phyloP scores from a whole-genome alignment of 1,139 yeast species.

The Suhomyces bolitotheri region DNA sequence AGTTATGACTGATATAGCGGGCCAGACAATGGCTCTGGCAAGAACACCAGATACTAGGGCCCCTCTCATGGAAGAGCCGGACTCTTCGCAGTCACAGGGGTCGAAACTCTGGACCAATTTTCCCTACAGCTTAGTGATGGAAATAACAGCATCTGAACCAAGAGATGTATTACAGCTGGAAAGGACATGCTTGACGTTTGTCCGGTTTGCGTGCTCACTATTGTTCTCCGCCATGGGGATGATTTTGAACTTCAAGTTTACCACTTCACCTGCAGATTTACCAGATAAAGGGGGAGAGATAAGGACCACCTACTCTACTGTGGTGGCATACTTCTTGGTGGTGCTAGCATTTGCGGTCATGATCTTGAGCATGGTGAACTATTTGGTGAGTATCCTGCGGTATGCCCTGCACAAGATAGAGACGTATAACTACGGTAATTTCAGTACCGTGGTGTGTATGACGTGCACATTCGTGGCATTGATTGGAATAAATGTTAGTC shows the following conservation, averaged over 20 bases:
- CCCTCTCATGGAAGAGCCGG: no score
- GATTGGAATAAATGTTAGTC: conserved; percentile 43
- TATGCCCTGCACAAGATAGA: conserved; percentile 46
- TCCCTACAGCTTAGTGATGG: conserved; percentile 34
- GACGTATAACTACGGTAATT: conserved; percentile 40
- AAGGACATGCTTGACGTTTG: conserved; percentile 54
- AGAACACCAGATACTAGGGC: no score
- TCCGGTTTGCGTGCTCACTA: conserved; percentile 51
- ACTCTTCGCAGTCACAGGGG: no score
- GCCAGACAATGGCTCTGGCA: no score
- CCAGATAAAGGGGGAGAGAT: conserved; percentile 8
- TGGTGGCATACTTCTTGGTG: conserved; percentile 42
- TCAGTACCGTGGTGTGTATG: conserved; percentile 41
- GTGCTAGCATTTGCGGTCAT: conserved; percentile 43
- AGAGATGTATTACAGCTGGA: conserved; percentile 64
- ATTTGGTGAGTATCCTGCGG: conserved; percentile 46
- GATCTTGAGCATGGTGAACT: conserved; percentile 44
- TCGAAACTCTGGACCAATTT: no score
- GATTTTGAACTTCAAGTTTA: conserved; percentile 49
- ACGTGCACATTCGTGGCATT: conserved; percentile 42
- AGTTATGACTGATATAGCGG: no score
- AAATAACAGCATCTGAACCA: conserved; percentile 54
- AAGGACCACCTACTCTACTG: conserved; percentile 28
- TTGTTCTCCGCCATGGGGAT: conserved; percentile 55
- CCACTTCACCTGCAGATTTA: conserved; percentile 25